A percentile compares a stretch with the other conserved stretches of the same genome.
phyloP scores from a whole-genome alignment of 2,329 filamentous ascomycete species.

The Esteya vermicola region DNA sequence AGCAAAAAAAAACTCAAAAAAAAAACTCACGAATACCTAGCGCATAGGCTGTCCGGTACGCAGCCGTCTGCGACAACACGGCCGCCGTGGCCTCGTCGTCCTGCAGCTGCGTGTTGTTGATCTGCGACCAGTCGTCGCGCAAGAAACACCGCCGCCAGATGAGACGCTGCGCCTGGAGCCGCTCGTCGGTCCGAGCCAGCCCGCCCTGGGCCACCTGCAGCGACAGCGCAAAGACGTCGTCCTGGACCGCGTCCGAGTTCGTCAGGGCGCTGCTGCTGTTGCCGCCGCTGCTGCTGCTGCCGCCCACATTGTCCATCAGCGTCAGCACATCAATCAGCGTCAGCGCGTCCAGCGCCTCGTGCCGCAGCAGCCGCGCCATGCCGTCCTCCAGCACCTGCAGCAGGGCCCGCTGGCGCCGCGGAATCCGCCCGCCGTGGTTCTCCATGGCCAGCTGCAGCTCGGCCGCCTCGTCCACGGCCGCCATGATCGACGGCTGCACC shows the following conservation, averaged over 20 bases:
- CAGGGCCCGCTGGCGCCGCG: constrained; percentile 50
- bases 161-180: constrained; percentile 40
- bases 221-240: constrained; percentile 62
- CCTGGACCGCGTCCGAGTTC: too few relatives aligned
- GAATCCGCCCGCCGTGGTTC: constrained; percentile 41
- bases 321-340: constrained; percentile 74
- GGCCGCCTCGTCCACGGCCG: constrained; percentile 66
- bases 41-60: constrained; percentile 52
- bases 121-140: constrained; percentile 67
- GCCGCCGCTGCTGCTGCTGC: constrained; percentile 23
- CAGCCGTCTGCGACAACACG: constrained; percentile 48
- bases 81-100: constrained; percentile 54
- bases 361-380: constrained; percentile 54
- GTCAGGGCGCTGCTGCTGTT: too few relatives aligned
- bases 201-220: constrained; percentile 45
- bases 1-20: constrained; percentile 2
- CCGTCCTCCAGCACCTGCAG: constrained; percentile 56
- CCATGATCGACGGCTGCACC: constrained; percentile 50
- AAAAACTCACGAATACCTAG: constrained; percentile 47
- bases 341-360: constrained; percentile 59
- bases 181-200: constrained; percentile 36
- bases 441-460: constrained; percentile 65
- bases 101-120: constrained; percentile 66
- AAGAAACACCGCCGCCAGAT: constrained; percentile 84
- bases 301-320: constrained; percentile 55